Base-by-base conservation (phyloP, 805 yeast species). In the Yarrowia phangngaensis region DNA sequence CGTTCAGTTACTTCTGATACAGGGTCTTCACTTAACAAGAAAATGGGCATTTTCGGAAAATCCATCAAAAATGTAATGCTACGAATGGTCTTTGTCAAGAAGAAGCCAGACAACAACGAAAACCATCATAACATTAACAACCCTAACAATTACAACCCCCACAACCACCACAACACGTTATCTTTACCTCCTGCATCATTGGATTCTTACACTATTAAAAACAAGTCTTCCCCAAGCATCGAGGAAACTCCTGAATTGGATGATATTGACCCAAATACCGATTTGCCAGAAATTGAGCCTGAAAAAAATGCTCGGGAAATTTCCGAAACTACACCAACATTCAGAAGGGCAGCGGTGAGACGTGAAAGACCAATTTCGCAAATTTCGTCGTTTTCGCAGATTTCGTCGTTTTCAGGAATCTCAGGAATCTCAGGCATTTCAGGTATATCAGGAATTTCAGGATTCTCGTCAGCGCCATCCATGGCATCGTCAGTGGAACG, bases 391-490 rank as follows among this genome's bases (percentile, higher is more conserved):
- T n/a, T 69, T 0, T 77, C 82, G 1, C 68, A 71, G 29, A 59
- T 76, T 1, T 78, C 82, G 0, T 29, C 48, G 2, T 64, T 72
- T n/a, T 73, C 78, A 0, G 69, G 71, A 3, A 63, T 69, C 29
- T 76, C 82, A 0, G 81, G 76, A 50, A 69, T 72, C 31, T 75
- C 80, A 0, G 73, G 75, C 4, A 63, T 64, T 27, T 58, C 61
- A 2, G 59, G 54, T 36, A 14, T 56, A n/a, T 75, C 80, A 0
- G 73, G 75, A 4, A 63, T 64, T 27, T 58, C 61, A 2, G 59
- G 54, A 40, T n/a, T 56, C 11, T 58, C 61, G 7, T 55, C 61
- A 3, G 55, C 55, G 8, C 51, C 51, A 8, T 57, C 61, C 6
- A 52, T 53, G 9, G 32, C 35, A 12, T 57, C 60, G 6, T 57